A percentile compares a stretch with the other conserved stretches of the same genome.
Evolutionary conservation across 345 rosid species (phyloP).

Genomic region (Reutealis trisperma): DNA sequence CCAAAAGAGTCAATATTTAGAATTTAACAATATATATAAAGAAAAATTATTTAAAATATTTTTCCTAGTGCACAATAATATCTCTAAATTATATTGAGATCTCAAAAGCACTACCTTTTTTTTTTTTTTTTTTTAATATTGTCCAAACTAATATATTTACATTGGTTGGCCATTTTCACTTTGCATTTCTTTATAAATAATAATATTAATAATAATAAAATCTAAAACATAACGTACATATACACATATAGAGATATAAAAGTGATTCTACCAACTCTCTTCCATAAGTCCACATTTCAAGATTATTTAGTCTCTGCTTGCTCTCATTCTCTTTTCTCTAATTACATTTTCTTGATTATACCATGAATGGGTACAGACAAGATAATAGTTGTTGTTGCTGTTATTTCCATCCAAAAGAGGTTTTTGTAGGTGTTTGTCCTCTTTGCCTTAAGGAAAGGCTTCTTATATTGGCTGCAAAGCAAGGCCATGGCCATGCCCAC

Average conservation of each 20-base stretch:
- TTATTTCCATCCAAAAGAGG: conserved; percentile 75
- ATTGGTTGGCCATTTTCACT: conserved; percentile 22
- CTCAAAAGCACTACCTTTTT: conserved; percentile 16
- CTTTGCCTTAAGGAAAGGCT: conserved; percentile 88
- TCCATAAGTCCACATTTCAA: background rate
- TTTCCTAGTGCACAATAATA: background rate
- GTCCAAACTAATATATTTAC: background rate
- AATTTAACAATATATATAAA: background rate
- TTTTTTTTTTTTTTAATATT: no score
- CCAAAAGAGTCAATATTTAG: background rate
- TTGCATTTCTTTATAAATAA: background rate
- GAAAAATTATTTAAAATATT: no score
- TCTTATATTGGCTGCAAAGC: conserved; percentile 70
- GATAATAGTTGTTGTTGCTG: conserved; percentile 48
- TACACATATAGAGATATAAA: background rate
- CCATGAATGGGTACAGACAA: conserved; percentile 62
- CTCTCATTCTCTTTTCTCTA: background rate
- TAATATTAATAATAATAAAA: background rate
- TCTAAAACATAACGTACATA: background rate
- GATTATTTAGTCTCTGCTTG: background rate
- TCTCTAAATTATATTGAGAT: background rate
- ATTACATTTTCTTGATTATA: background rate
- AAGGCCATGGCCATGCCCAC: conserved; percentile 23
- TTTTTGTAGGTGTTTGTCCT: conserved; percentile 71
- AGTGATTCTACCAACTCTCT: background rate